Percentiles rank a stretch among this genome's conserved stretches.
These are phyloP conservation scores for Gynandropsis gynandra DNA, from an alignment of 345 rosid species.

Conservation along the genomic window DNA sequence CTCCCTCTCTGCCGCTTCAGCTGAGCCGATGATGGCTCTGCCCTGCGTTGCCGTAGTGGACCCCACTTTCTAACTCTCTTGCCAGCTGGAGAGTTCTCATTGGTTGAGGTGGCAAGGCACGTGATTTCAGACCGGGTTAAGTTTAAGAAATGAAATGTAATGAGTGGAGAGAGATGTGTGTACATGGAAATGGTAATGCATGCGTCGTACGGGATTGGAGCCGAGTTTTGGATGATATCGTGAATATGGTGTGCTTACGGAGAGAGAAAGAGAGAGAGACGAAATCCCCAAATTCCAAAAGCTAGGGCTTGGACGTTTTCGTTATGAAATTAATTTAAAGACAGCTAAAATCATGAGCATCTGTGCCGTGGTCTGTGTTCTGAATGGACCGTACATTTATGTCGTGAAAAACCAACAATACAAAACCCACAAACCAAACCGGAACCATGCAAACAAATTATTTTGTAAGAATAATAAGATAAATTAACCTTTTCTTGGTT, in stretches of 20 bases:
- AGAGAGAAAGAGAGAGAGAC: constrained; percentile 9
- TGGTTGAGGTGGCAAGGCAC: constrained; percentile 29
- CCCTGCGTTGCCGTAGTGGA: constrained; percentile 13
- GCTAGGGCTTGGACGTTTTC: constrained; percentile 35
- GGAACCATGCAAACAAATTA: no score
- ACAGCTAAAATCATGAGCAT: no score
- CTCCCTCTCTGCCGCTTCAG: neutral
- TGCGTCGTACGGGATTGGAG: constrained; percentile 37
- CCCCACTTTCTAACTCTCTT: constrained; percentile 11
- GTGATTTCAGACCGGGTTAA: constrained; percentile 38
- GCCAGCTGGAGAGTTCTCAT: constrained; percentile 15
- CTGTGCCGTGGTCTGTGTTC: no score
- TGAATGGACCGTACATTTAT: no score
- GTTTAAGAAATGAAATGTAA: constrained; percentile 24
- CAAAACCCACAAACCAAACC: no score
- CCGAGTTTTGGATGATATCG: constrained; percentile 30
- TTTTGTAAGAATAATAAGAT: no score
- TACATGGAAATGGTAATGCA: constrained; percentile 46
- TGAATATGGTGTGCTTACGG: constrained; percentile 17
- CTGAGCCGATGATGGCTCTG: constrained; percentile 20
- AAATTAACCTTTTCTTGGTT: no score
- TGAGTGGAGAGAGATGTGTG: constrained; percentile 26
- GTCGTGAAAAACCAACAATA: no score
- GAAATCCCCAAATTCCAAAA: constrained; percentile 22
- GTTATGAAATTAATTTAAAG: no score